Percentiles rank a stretch among this genome's conserved stretches.
Conservation (phyloP, 2,329 filamentous ascomycete species). For the Sarocladium kiliense region DNA sequence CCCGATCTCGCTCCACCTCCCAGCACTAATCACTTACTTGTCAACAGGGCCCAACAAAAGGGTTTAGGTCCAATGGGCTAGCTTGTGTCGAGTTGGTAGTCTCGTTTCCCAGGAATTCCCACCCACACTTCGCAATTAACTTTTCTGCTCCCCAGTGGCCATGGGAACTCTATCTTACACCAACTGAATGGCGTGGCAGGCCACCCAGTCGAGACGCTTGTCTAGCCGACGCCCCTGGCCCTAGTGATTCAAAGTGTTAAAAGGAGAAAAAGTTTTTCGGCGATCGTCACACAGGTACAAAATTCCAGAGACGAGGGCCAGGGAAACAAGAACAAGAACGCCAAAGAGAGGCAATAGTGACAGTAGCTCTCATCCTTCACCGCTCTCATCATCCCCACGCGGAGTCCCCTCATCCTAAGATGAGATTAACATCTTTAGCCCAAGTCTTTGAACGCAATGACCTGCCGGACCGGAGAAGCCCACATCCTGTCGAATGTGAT, state of each 20-base stretch:
- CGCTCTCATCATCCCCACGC: background rate
- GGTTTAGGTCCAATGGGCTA: background rate
- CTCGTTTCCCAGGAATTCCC: too few relatives aligned
- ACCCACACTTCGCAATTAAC: background rate
- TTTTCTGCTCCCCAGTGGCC: background rate
- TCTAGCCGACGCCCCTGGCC: background rate
- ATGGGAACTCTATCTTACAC: constrained; percentile 1
- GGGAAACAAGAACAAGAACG: too few relatives aligned
- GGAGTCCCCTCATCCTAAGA: background rate
- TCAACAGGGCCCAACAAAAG: background rate
- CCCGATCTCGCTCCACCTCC: background rate
- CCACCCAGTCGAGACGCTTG: background rate
- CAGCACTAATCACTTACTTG: background rate
- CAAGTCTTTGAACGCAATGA: background rate
- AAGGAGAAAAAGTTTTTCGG: too few relatives aligned
- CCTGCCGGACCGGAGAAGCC: background rate
- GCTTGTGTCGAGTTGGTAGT: too few relatives aligned
- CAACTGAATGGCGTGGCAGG: background rate
- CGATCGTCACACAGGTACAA: too few relatives aligned
- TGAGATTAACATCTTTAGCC: background rate
- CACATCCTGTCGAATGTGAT: too few relatives aligned
- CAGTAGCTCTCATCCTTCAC: too few relatives aligned
- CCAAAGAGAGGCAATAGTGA: too few relatives aligned
- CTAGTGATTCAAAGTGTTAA: background rate
- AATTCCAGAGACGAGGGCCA: too few relatives aligned